Evolutionary conservation across 106 monocot species (phyloP).

Genomic region (Allium sativum): DNA sequence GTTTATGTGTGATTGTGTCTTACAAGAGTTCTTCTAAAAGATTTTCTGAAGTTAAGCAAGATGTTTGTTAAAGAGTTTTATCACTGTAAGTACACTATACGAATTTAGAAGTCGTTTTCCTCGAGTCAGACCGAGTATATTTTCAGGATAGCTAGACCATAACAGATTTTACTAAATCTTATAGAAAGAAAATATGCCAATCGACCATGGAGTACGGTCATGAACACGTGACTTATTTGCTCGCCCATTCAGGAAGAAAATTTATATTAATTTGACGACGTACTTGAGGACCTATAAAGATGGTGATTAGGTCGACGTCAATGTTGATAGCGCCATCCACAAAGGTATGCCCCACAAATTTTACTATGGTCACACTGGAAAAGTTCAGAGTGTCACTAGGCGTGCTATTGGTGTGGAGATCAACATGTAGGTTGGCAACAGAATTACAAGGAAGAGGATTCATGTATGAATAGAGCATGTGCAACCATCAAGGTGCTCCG

Average conservation of each 20-base stretch:
- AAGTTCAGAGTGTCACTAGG: constrained; percentile 63
- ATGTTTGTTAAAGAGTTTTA: no score
- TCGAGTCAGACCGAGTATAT: no score
- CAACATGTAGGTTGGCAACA: constrained; percentile 68
- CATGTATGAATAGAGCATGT: constrained; percentile 71
- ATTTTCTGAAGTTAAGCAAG: no score
- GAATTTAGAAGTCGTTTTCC: no score
- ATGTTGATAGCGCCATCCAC: constrained; percentile 72
- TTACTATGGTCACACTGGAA: constrained; percentile 57
- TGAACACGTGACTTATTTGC: constrained; percentile 46
- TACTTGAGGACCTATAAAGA: constrained; percentile 68
- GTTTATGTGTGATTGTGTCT: no score
- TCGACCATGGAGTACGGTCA: constrained; percentile 36
- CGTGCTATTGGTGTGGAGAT: constrained; percentile 54
- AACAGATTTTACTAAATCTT: no score
- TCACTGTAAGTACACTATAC: no score
- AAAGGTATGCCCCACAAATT: constrained; percentile 90
- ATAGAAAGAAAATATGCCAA: constrained; percentile 27
- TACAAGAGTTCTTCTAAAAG: no score
- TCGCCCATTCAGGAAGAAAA: constrained; percentile 56
- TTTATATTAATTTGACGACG: constrained; percentile 58
- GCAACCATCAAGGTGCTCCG: constrained; percentile 51
- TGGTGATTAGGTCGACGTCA: constrained; percentile 68
- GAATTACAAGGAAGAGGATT: constrained; percentile 59
- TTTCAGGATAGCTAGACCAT: no score